A percentile compares a stretch with the other conserved stretches of the same genome.
phyloP scores from a whole-genome alignment of 2,329 filamentous ascomycete genomes.

The Myriangium duriaei region DNA sequence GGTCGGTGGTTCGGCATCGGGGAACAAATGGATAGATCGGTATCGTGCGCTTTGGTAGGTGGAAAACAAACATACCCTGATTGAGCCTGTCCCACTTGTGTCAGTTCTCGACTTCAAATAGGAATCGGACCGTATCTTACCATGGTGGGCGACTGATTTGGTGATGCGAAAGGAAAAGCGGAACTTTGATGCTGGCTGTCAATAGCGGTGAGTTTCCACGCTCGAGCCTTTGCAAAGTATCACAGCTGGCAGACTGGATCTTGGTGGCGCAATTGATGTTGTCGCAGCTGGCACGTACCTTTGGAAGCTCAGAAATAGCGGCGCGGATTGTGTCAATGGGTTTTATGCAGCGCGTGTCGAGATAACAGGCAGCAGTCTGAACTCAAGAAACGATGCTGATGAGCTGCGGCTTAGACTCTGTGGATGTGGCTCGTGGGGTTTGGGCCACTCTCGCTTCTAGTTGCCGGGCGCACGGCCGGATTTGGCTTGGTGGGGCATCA shows the following conservation, averaged over 20 bases:
- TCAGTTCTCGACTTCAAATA: too few relatives aligned
- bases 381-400: not conserved
- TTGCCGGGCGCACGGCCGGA: not conserved
- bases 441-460: not conserved
- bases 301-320: too few relatives aligned
- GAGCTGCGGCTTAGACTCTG: not conserved
- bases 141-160: not conserved
- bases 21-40: slow-evolving; percentile 1
- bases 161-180: not conserved
- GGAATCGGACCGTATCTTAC: not conserved
- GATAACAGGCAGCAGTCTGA: not conserved
- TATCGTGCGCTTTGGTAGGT: slow-evolving; percentile 10
- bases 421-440: too few relatives aligned
- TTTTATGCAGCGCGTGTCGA: not conserved
- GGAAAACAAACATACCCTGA: slow-evolving; percentile 28
- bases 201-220: not conserved
- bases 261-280: too few relatives aligned
- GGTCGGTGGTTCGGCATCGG: not conserved
- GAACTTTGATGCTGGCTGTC: not conserved
- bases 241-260: too few relatives aligned
- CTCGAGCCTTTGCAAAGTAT: too few relatives aligned
- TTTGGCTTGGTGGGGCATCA: not conserved
- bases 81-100: slow-evolving; percentile 32
- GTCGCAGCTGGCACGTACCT: too few relatives aligned
- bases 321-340: not conserved